Evolutionary conservation across 345 rosid genomes (phyloP).

Genomic region (Pugionium dolabratum): DNA sequence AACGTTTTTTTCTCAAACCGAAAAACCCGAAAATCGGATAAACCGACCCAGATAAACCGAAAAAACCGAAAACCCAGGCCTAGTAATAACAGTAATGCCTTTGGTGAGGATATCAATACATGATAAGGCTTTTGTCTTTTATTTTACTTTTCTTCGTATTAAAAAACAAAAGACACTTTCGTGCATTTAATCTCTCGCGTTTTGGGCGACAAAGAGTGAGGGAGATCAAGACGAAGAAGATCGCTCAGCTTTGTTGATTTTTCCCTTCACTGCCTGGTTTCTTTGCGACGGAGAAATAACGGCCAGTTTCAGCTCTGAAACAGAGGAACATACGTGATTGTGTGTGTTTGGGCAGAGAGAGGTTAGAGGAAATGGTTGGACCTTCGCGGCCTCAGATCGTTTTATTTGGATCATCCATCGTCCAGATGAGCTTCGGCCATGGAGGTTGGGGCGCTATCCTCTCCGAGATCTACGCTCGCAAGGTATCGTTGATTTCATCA

Average conservation of each 20-base stretch:
- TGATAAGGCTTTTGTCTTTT: conserved; percentile 7
- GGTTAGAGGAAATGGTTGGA: conserved; percentile 61
- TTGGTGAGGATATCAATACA: conserved; percentile 1
- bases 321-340: conserved; percentile 20
- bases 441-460: conserved; percentile 96
- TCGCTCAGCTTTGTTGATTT: conserved; percentile 24
- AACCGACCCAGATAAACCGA: no score
- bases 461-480: conserved; percentile 88
- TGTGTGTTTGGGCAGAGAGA: conserved; percentile 4
- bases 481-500: conserved; percentile 44
- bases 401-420: conserved; percentile 96
- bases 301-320: conserved; percentile 16
- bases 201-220: conserved; percentile 5
- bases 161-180: background rate
- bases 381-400: conserved; percentile 87
- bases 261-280: background rate
- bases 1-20: no score
- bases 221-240: conserved; percentile 14
- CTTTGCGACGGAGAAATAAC: conserved; percentile 5
- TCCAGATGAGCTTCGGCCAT: conserved; percentile 85
- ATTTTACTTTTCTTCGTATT: background rate
- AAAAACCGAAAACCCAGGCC: no score
- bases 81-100: conserved; percentile 24
- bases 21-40: no score
- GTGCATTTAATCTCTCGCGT: conserved; percentile 35